These are phyloP conservation scores for Nepenthes alata DNA, from an alignment of 179 eudicot species.

Conservation along the genomic window DNA sequence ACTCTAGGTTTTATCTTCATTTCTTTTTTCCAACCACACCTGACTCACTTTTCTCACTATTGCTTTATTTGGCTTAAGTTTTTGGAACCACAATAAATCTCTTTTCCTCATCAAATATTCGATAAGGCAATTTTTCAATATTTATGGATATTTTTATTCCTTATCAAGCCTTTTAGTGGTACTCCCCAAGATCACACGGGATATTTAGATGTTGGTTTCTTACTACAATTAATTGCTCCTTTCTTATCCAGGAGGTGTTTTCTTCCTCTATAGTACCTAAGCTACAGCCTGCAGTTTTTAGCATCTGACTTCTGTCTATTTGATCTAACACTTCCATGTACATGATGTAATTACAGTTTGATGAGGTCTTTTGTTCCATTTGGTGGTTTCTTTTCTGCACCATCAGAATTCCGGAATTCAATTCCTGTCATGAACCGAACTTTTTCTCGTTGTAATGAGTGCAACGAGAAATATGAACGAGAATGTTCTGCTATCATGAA, in stretches of 20 bases:
- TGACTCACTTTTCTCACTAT: too few species aligned
- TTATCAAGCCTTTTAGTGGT: too few species aligned
- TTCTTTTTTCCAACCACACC: too few species aligned
- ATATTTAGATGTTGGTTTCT: too few species aligned
- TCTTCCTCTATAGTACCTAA: not conserved
- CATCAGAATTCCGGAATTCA: conserved; percentile 43
- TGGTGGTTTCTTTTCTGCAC: conserved; percentile 80
- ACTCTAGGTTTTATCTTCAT: too few species aligned
- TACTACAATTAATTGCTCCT: too few species aligned
- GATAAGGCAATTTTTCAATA: too few species aligned
- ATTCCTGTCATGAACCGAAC: conserved; percentile 20
- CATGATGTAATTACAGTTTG: conserved; percentile 61
- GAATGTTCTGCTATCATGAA: conserved; percentile 39
- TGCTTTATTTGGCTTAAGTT: too few species aligned
- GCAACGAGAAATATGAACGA: conserved; percentile 55
- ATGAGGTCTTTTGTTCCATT: conserved; percentile 96
- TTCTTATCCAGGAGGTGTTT: not conserved
- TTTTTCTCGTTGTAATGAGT: conserved; percentile 33
- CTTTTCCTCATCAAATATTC: too few species aligned
- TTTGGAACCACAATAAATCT: too few species aligned
- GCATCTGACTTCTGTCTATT: conserved; percentile 23
- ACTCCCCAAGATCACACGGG: too few species aligned
- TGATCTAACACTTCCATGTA: conserved; percentile 44
- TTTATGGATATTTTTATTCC: too few species aligned
- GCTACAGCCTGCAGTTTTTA: conserved; percentile 4